phyloP scores from a whole-genome alignment of 129 eudicot genomes.

The Chrysanthemum lavandulifolium region DNA sequence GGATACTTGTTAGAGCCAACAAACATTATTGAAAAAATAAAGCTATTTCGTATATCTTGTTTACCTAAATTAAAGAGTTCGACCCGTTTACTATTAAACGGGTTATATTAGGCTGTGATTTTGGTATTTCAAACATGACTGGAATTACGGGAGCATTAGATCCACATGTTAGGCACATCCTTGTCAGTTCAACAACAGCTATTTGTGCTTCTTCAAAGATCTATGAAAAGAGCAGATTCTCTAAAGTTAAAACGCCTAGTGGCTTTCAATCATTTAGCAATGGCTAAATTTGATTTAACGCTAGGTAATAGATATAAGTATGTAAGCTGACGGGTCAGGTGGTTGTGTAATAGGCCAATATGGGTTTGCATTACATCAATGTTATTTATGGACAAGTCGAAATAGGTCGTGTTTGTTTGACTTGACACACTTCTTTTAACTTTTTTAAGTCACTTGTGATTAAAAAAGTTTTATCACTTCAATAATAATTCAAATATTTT shows the following conservation, averaged over 20 bases:
- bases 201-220: constrained; percentile 77
- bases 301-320: constrained; percentile 34
- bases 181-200: constrained; percentile 81
- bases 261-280: constrained; percentile 88
- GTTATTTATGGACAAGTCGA: no score
- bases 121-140: constrained; percentile 66
- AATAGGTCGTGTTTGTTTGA: no score
- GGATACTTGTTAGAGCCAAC: constrained; percentile 88
- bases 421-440: background rate
- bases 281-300: constrained; percentile 77
- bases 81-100: no score
- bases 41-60: constrained; percentile 16
- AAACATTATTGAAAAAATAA: constrained; percentile 70
- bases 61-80: no score
- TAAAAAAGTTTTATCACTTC: background rate
- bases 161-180: constrained; percentile 68
- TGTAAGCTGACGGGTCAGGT: background rate
- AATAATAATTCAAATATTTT: no score
- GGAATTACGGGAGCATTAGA: constrained; percentile 89
- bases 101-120: no score
- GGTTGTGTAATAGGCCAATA: no score
- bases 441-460: background rate
- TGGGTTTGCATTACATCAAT: no score
- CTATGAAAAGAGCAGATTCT: constrained; percentile 78
- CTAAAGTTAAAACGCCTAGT: constrained; percentile 70